These are phyloP conservation scores for Tolypocladium ophioglossoides DNA, from an alignment of 2,329 filamentous ascomycete genomes.

Conservation along the genomic window DNA sequence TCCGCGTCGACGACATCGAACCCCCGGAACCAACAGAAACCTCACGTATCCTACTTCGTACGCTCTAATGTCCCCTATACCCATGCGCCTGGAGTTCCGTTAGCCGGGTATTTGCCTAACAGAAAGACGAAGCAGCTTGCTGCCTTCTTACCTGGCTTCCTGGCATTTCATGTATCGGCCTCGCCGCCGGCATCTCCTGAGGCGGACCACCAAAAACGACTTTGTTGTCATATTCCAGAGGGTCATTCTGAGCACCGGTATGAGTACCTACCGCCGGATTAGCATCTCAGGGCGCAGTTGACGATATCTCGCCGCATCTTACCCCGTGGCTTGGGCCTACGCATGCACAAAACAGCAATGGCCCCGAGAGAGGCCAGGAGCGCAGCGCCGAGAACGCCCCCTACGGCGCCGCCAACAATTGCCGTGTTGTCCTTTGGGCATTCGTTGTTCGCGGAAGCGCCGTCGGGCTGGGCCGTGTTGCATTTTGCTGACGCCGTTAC, in stretches of 20 bases:
- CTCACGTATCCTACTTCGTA: neutral
- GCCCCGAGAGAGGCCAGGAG: constrained; percentile 11
- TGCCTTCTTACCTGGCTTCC: neutral
- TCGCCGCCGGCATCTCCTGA: neutral
- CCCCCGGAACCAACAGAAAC: neutral
- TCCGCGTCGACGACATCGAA: too few species aligned
- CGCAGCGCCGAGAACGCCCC: constrained; percentile 10
- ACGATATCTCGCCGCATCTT: neutral
- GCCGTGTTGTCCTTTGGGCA: constrained; percentile 12
- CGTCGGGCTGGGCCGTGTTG: neutral
- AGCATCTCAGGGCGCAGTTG: neutral
- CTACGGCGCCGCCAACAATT: constrained; percentile 11
- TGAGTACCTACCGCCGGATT: neutral
- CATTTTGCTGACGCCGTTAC: neutral
- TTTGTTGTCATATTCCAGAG: neutral
- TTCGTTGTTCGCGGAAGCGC: neutral
- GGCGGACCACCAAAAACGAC: neutral
- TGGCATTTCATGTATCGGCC: neutral
- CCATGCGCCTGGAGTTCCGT: neutral
- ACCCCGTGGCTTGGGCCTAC: neutral
- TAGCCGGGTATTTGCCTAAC: neutral
- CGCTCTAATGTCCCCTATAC: neutral
- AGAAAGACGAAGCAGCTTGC: neutral
- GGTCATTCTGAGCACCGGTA: neutral
- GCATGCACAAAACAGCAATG: constrained; percentile 6